Evolutionary conservation across 2,329 filamentous ascomycete species (phyloP), one percentile per base, ranked within the genome.

Genomic region (Fusarium pilosicola): DNA sequence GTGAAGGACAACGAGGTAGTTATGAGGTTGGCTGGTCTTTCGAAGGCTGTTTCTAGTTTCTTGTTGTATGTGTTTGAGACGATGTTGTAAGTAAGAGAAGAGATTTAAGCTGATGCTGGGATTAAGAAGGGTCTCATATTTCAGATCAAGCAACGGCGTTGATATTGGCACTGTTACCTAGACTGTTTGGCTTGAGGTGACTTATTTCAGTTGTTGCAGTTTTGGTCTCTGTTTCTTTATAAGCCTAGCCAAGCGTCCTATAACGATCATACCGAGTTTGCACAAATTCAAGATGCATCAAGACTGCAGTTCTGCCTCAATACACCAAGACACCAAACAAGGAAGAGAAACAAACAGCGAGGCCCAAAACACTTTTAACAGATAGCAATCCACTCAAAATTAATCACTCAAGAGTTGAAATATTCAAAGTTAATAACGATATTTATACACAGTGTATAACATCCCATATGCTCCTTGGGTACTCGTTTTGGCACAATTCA

Each of bases 321-420:
- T 28, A 10, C 26, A 7, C 12, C 1, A 28, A 30, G 10, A n/a
- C n/a, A 30, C 17, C 28, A 49, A n/a, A 22, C 5, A 11, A 30
- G 9, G 4, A 7, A 30, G 9, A 48, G 14, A 11, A 48, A n/a
- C 20, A 30, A 48, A 30, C 45, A 30, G 26, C 14, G 9, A 22
- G 20, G 10, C 3, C 14, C 14, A 11, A 17, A 30, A n/a, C 20
- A 17, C 26, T 6, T n/a, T n/a, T 4, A 12, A 3, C 0, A 4
- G 6, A 48, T 1, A 17, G 2, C 15, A 2, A 9, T 45, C 5
- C 24, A 7, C 24, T 45, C 5, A 6, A 26, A 14, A 20, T 0
- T 5, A 45, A 26, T 30, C 7, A 22, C 5, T 28, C 26, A 30
- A 22, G 14, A 22, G 14, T 30, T 22, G 9, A 22, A 48, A 22